A percentile compares a stretch with the other conserved stretches of the same genome.
Conservation (phyloP, 2,329 filamentous ascomycete species). For the Sporothrix brasiliensis region DNA sequence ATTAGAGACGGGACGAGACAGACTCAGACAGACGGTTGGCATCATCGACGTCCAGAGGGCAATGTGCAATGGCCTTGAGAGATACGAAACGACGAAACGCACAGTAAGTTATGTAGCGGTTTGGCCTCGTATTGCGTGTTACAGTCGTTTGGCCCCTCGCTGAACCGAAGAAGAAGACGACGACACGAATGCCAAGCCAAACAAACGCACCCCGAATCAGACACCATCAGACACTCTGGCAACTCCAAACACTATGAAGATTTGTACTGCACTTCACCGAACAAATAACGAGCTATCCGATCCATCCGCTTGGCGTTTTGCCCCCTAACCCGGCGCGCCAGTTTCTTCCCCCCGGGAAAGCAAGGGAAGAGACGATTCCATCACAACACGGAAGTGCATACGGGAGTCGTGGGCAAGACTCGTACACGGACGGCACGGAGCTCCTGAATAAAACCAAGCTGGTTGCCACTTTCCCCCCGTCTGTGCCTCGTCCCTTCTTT, state of each 20-base stretch:
- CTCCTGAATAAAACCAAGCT: slow-evolving; percentile 5
- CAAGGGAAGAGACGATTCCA: background rate
- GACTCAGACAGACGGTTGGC: background rate
- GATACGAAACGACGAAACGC: too few species aligned
- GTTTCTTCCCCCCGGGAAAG: background rate
- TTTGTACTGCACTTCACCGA: too few species aligned
- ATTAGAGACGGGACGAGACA: background rate
- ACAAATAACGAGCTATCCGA: slow-evolving; percentile 22
- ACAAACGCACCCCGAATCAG: too few species aligned
- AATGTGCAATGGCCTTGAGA: too few species aligned
- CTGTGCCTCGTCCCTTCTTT: slow-evolving; percentile 21
- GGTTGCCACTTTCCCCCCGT: background rate
- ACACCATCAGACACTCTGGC: too few species aligned
- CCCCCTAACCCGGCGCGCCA: background rate
- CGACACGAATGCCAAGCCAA: too few species aligned
- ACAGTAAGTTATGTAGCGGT: too few species aligned
- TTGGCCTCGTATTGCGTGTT: too few species aligned
- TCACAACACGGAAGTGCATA: background rate
- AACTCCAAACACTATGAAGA: too few species aligned
- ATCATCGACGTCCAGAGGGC: background rate
- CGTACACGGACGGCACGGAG: background rate
- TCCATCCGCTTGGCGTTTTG: slow-evolving; percentile 26
- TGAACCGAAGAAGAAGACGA: too few species aligned
- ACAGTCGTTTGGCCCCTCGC: too few species aligned
- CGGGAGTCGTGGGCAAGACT: background rate